phyloP scores from a whole-genome alignment of 2,329 filamentous ascomycete genomes.

The Ophiostoma triangulosporum region DNA sequence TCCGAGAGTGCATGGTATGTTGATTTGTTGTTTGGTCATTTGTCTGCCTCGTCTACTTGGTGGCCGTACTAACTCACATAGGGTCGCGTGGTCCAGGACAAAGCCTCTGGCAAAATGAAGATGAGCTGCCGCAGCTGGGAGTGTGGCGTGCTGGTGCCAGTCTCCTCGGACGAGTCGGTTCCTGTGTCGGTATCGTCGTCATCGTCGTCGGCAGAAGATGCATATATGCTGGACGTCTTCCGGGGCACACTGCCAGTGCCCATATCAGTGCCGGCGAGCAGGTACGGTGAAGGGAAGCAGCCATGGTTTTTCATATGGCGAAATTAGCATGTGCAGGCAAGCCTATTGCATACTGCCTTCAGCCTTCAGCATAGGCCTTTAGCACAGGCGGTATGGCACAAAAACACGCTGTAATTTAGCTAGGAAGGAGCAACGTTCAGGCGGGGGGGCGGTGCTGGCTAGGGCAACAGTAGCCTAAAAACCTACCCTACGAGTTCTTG shows the following conservation, averaged over 20 bases:
- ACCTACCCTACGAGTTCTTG: too few relatives aligned
- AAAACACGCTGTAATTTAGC: too few relatives aligned
- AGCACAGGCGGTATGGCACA: too few relatives aligned
- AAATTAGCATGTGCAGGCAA: too few relatives aligned
- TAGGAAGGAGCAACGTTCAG: too few relatives aligned
- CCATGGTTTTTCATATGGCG: conserved; percentile 29
- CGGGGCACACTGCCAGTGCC: conserved; percentile 45
- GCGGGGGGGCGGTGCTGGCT: too few relatives aligned
- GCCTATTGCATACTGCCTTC: too few relatives aligned
- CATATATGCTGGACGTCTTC: conserved; percentile 33
- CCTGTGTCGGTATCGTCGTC: neutral
- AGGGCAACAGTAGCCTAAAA: too few relatives aligned
- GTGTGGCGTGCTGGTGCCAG: conserved; percentile 69
- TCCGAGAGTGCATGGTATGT: conserved; percentile 85
- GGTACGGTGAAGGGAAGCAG: conserved; percentile 25
- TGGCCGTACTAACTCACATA: conserved; percentile 19
- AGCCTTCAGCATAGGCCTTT: too few relatives aligned
- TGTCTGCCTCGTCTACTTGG: too few relatives aligned
- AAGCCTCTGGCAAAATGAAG: conserved; percentile 51
- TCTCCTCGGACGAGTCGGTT: conserved; percentile 19
- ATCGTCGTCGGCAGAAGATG: neutral
- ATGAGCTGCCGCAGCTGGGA: conserved; percentile 90
- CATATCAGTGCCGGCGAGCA: conserved; percentile 44
- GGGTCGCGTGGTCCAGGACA: conserved; percentile 65
- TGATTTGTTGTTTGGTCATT: neutral